Percentiles rank a stretch among this genome's conserved stretches.
Conservation (phyloP, 768 basidiomycete species). For the Mycena venus region DNA sequence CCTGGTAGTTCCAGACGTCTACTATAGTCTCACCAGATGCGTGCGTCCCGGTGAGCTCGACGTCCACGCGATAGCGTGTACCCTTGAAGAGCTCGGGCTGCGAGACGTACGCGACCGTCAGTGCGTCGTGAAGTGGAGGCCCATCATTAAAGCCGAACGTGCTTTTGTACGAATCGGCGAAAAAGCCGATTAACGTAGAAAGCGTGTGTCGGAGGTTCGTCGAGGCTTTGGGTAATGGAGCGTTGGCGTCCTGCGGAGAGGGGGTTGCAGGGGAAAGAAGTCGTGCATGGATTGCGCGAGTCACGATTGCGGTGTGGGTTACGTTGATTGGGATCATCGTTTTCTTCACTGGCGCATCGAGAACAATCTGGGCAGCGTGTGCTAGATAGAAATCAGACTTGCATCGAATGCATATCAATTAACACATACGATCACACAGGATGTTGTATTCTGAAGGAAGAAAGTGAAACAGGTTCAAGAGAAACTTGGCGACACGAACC, state of each 20-base stretch:
- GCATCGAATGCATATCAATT: background rate
- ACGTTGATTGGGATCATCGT: conserved; percentile 91
- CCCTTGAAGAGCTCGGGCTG: conserved; percentile 74
- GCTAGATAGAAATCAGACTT: conserved; percentile 54
- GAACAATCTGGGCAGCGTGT: conserved; percentile 86
- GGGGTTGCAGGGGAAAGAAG: conserved; percentile 58
- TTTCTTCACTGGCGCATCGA: conserved; percentile 76
- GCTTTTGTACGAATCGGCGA: conserved; percentile 77
- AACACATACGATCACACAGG: conserved; percentile 80
- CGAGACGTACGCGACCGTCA: conserved; percentile 84
- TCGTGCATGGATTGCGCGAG: conserved; percentile 60
- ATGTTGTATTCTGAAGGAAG: conserved; percentile 78
- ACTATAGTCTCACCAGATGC: conserved; percentile 85
- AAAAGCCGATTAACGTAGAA: conserved; percentile 81
- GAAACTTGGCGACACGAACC: conserved; percentile 49
- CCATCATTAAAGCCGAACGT: conserved; percentile 89
- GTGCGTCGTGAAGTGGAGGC: conserved; percentile 89
- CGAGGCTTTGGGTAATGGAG: conserved; percentile 47
- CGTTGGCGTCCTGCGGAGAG: conserved; percentile 25
- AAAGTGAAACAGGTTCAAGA: background rate
- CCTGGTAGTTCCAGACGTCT: conserved; percentile 76
- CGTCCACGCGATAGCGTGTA: conserved; percentile 82
- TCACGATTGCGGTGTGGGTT: conserved; percentile 88
- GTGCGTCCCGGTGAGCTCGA: conserved; percentile 79
- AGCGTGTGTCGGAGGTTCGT: conserved; percentile 76